Base-by-base conservation (phyloP, 2,329 filamentous ascomycete genomes). In the Aspergillus hortae region DNA sequence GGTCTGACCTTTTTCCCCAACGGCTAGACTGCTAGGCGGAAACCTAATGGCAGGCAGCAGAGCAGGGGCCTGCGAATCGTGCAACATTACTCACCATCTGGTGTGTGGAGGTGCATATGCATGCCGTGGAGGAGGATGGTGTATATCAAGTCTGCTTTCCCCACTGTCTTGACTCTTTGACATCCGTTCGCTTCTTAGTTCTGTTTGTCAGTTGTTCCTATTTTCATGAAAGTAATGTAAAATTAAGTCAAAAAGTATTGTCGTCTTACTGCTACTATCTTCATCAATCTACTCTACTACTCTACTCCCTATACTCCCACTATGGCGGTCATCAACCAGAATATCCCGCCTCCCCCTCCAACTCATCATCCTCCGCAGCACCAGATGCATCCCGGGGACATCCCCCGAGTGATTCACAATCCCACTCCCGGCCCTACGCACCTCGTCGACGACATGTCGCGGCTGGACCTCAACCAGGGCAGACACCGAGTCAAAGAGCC, bases 291-390 rank as follows among this genome's bases (percentile, higher is more conserved):
- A 32, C 43, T 10, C 43, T 30, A 15, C 19, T 14, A 9, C 23
- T 23, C 4, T 23, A 35, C 25, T 11, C 17, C 17, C 17, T 17
- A 35, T 19, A 14, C n/a, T 12, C 6, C 35, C n/a, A 4, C 14
- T 15, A 58, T 62, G 58, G 57, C 50, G 17, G 41, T 56, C 21
- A 56, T 60, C 47, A 60, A 60, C 50, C 51, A 48, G 19, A 58
- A 56, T 44, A 52, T 57, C 46, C 61, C 61, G 4, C 54, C 52
- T 15, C 52, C 55, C 19, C 51, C 56, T 43, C 57, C 54, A 30
- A 23, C 48, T 30, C 58, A 61, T 48, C 54, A 55, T 35, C 51
- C 49, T 12, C 51, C 38, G n/a, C 49, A 52, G 35, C 38, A 19
- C 7, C 25, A 42, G 30, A 21, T 15, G 40, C 50, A 48, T 46